Evolutionary conservation across 257 asterid genomes (phyloP).

Genomic region (Solanum neorickii): DNA sequence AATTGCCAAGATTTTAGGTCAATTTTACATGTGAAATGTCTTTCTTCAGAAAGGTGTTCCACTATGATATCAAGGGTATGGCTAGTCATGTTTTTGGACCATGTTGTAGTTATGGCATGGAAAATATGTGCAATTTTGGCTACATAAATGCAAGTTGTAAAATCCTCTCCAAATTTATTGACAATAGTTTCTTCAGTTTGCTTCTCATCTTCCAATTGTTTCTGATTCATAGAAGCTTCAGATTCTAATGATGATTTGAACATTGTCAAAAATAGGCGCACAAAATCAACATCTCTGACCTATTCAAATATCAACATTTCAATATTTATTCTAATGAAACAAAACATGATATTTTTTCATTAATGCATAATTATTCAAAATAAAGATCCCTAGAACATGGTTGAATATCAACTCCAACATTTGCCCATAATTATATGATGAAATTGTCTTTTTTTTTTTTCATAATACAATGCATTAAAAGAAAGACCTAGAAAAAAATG

Average conservation of each 20-base stretch:
- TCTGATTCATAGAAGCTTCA: neutral
- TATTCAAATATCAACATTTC: neutral
- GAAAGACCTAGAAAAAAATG: neutral
- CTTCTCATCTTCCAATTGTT: constrained; percentile 8
- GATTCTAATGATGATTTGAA: constrained; percentile 13
- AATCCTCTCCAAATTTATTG: constrained; percentile 28
- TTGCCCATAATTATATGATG: neutral
- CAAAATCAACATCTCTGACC: constrained; percentile 14
- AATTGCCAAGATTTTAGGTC: constrained; percentile 90
- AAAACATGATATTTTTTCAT: neutral
- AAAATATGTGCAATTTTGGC: constrained; percentile 25
- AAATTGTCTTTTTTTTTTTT: neutral
- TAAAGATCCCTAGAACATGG: neutral
- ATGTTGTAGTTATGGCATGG: constrained; percentile 36
- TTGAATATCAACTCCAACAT: neutral
- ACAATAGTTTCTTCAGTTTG: constrained; percentile 9
- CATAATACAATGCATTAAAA: neutral
- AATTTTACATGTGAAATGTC: constrained; percentile 65
- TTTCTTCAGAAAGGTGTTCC: constrained; percentile 28
- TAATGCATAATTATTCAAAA: neutral
- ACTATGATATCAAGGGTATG: constrained; percentile 54
- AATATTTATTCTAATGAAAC: neutral
- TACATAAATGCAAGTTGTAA: constrained; percentile 53
- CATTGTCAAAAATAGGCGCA: constrained; percentile 5
- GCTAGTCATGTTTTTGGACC: constrained; percentile 58